Evolutionary conservation across 495 filamentous ascomycete genomes (phyloP), one percentile per base, ranked within the genome.

Genomic region (Hypoxylon fragiforme): DNA sequence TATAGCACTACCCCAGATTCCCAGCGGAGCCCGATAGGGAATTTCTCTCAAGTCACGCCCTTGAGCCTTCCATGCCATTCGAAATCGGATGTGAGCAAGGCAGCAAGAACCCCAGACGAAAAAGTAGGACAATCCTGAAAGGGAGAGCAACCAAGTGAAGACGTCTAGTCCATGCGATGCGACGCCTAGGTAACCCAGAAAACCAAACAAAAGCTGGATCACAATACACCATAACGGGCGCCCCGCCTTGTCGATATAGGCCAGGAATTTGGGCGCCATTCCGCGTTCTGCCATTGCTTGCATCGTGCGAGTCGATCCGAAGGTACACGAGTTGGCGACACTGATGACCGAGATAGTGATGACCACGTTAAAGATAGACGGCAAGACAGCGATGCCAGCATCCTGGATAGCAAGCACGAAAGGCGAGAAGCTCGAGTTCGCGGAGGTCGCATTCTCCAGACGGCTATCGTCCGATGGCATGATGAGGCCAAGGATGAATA

Each of bases 81-180:
- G 82, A 80, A 90, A 89, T 19, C 87, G 82, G 63, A 92, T 88
- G 61, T 91, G 88, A 2, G 86, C 78, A 11, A 88, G 62, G 69
- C 81, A 82, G 67, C 90, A 85, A 40, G 82, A 83, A 12, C 81
- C 85, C 84, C 84, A 91, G 45, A 82, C 78, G 71, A 90, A 89
- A 64, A 90, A 79, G 66, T 78, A 73, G 20, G 79, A 75, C 14
- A 89, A 75, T 52, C 83, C 87, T 3, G 84, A 85, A 13, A 91
- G 69, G 7, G 85, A 75, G 16, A 88, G 79, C 15, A 91, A 79
- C 87, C 88, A 91, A 54, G 69, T 60, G 60, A 82, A 81, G 41
- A 77, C 63, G 1, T 59, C 62, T 5, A 49, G 44, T 5, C 66
- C 65, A 3, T 63, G 56, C 9, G 43, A 50, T 3, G 66, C 58